These are phyloP conservation scores for Cardamine occulta DNA, from an alignment of 345 rosid genomes.

Conservation along the genomic window DNA sequence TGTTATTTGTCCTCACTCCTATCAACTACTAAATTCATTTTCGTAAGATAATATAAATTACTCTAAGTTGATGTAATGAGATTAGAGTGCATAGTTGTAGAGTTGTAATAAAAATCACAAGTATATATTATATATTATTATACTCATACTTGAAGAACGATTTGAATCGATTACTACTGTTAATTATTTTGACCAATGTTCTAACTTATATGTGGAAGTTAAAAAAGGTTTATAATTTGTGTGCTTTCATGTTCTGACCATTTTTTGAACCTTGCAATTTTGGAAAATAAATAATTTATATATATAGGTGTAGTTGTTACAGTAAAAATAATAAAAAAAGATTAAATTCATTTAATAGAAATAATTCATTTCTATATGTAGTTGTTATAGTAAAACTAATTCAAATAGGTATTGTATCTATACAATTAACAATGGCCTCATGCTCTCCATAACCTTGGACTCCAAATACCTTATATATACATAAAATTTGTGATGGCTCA, in stretches of 20 bases:
- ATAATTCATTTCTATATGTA: too few relatives aligned
- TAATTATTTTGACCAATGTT: neutral
- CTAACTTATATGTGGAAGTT: neutral
- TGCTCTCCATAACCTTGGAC: too few relatives aligned
- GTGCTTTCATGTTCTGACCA: neutral
- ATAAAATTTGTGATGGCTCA: too few relatives aligned
- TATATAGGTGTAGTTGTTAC: too few relatives aligned
- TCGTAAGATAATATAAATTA: slow-evolving; percentile 17
- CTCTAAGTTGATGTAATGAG: slow-evolving; percentile 19
- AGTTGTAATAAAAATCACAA: neutral
- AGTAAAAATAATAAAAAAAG: too few relatives aligned
- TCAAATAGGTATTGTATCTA: too few relatives aligned
- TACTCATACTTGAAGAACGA: neutral
- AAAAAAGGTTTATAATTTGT: neutral
- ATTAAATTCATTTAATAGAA: too few relatives aligned
- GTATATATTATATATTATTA: neutral
- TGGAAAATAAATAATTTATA: too few relatives aligned
- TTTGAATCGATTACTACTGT: neutral
- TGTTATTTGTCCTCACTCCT: neutral
- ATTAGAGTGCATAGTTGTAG: slow-evolving; percentile 18
- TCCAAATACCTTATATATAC: too few relatives aligned
- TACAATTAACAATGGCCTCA: too few relatives aligned
- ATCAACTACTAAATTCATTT: neutral
- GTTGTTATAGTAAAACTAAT: too few relatives aligned
- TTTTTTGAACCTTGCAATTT: neutral